Percentiles rank a stretch among this genome's conserved stretches.
These are phyloP conservation scores for Cyamopsis tetragonoloba DNA, from an alignment of 306 rosid species.

Conservation along the genomic window DNA sequence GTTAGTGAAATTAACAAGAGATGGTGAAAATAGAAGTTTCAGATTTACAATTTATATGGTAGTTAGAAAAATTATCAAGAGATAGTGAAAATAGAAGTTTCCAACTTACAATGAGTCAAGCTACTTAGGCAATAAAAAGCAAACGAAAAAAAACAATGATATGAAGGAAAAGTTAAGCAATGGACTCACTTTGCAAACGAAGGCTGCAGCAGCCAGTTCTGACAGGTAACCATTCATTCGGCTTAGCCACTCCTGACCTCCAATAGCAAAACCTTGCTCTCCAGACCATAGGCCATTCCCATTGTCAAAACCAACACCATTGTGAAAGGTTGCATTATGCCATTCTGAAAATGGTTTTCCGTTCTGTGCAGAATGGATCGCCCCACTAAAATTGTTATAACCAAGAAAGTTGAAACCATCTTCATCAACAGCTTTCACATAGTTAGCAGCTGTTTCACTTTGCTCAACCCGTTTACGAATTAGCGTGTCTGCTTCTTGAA, in stretches of 20 bases:
- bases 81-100: not conserved
- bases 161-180: not conserved
- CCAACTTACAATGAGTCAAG: not conserved
- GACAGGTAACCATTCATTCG: slow-evolving; percentile 66
- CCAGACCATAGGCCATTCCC: slow-evolving; percentile 64
- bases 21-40: not conserved
- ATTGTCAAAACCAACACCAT: slow-evolving; percentile 70
- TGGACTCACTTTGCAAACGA: slow-evolving; percentile 68
- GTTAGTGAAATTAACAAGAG: not conserved
- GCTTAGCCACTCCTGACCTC: slow-evolving; percentile 65
- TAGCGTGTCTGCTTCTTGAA: slow-evolving; percentile 74
- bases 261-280: slow-evolving; percentile 73
- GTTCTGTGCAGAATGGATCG: slow-evolving; percentile 26
- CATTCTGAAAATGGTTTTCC: slow-evolving; percentile 31
- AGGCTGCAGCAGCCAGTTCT: slow-evolving; percentile 90
- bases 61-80: not conserved
- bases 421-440: slow-evolving; percentile 62
- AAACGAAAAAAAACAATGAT: not conserved
- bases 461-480: slow-evolving; percentile 62
- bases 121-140: not conserved
- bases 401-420: slow-evolving; percentile 35
- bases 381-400: slow-evolving; percentile 25
- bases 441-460: slow-evolving; percentile 74
- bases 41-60: not conserved
- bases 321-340: slow-evolving; percentile 40